These are phyloP conservation scores for Colletotrichum sp. DNA, from an alignment of 2,329 filamentous ascomycete genomes.

Conservation along the genomic window DNA sequence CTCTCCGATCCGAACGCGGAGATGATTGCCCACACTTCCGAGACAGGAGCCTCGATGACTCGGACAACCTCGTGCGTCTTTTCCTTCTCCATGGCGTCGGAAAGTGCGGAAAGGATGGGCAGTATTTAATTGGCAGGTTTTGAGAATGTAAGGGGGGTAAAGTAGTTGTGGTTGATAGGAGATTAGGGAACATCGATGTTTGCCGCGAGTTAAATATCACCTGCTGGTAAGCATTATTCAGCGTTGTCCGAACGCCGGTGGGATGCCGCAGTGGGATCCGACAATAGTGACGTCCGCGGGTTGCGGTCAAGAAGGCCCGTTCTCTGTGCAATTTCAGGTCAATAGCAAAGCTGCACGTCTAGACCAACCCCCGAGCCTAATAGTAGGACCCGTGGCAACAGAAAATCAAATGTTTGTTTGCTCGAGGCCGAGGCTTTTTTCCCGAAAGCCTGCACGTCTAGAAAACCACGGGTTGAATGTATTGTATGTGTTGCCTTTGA, in stretches of 20 bases:
- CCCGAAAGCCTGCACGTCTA: neutral
- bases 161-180: neutral
- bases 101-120: neutral
- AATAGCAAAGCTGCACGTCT: neutral
- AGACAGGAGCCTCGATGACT: neutral
- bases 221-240: neutral
- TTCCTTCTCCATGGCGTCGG: neutral
- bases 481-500: neutral
- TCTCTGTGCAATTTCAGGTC: neutral
- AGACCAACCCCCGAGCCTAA: neutral
- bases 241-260: neutral
- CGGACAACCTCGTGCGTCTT: neutral
- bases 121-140: neutral
- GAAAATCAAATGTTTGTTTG: neutral
- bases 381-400: neutral
- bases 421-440: neutral
- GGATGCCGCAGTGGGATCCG: neutral
- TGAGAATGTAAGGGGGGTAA: neutral
- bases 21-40: constrained; percentile 3
- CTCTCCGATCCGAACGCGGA: neutral
- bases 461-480: neutral
- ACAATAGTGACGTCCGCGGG: neutral
- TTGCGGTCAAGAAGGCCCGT: neutral
- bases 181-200: neutral
- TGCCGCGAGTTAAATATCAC: neutral